Conservation (phyloP, 2,329 filamentous ascomycete species). For the Botryotinia convoluta region DNA sequence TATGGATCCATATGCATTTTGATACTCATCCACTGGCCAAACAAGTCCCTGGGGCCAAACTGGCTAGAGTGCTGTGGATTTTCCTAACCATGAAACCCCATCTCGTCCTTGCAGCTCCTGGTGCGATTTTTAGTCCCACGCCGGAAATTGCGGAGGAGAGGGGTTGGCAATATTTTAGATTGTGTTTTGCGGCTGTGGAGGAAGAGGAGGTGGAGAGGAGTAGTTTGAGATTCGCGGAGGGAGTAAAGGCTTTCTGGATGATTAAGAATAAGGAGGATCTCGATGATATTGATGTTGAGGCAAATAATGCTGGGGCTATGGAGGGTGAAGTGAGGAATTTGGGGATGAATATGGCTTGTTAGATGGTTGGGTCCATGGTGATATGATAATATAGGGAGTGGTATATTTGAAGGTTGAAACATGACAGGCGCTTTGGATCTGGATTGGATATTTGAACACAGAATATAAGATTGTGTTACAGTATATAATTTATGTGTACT, state of each 20-base stretch:
- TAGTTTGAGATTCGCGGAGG: slow-evolving; percentile 63
- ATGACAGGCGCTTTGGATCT: neutral
- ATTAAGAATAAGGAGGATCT: slow-evolving; percentile 66
- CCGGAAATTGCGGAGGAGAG: slow-evolving; percentile 54
- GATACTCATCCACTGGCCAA: slow-evolving; percentile 68
- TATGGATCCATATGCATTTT: slow-evolving; percentile 76
- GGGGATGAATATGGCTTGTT: slow-evolving; percentile 32
- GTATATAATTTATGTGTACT: too few relatives aligned
- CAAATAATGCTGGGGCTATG: slow-evolving; percentile 10
- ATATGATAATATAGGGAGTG: neutral
- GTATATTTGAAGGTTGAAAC: neutral
- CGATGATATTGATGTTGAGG: slow-evolving; percentile 47
- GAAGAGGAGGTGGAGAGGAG: slow-evolving; percentile 64
- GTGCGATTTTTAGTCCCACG: slow-evolving; percentile 70
- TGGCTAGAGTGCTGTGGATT: slow-evolving; percentile 68
- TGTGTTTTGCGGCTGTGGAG: slow-evolving; percentile 85
- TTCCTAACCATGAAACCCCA: slow-evolving; percentile 68
- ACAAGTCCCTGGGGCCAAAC: slow-evolving; percentile 50
- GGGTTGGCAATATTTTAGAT: slow-evolving; percentile 69
- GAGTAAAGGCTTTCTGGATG: slow-evolving; percentile 72
- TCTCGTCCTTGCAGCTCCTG: slow-evolving; percentile 68
- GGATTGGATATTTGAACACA: neutral
- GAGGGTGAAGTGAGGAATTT: slow-evolving; percentile 29
- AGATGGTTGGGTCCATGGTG: neutral
- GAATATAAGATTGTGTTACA: neutral